Percentiles rank a stretch among this genome's conserved stretches.
Evolutionary conservation across 345 rosid genomes (phyloP).

Genomic region (Populus euphratica): DNA sequence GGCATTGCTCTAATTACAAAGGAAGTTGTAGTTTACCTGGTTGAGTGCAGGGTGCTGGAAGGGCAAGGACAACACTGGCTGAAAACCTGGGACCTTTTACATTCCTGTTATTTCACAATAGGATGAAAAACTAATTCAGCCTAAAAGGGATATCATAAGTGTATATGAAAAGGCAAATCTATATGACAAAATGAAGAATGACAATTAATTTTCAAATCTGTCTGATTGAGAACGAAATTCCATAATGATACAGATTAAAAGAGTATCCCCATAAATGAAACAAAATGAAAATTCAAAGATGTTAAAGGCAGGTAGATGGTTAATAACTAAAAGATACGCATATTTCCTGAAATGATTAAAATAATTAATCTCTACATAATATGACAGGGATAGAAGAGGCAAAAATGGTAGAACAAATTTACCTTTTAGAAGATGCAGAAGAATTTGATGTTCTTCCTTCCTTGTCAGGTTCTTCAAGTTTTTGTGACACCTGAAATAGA

Average conservation of each 20-base stretch:
- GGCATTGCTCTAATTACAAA: not conserved
- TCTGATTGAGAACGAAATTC: not conserved
- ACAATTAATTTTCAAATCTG: not conserved
- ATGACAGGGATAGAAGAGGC: not conserved
- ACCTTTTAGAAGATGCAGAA: constrained; percentile 5
- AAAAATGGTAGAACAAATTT: constrained; percentile 12
- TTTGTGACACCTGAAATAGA: constrained; percentile 5
- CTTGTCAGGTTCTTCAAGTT: constrained; percentile 9
- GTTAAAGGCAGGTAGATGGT: not conserved
- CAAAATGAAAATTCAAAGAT: not conserved
- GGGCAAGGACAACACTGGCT: constrained; percentile 6
- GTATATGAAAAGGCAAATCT: not conserved
- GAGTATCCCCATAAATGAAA: not conserved
- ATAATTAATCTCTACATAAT: not conserved
- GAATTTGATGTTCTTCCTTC: constrained; percentile 8
- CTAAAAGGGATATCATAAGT: not conserved
- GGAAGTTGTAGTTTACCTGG: constrained; percentile 16
- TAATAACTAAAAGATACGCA: not conserved
- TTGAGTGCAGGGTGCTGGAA: constrained; percentile 8
- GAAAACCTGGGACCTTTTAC: constrained; percentile 7
- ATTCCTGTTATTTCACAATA: constrained; percentile 14
- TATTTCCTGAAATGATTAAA: not conserved
- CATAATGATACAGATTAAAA: not conserved
- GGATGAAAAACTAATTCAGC: constrained; percentile 2
- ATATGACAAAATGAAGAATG: not conserved